These are phyloP conservation scores for Cryptosporidium andersoni DNA, from an alignment of 169 alveolate species.

Conservation along the genomic window DNA sequence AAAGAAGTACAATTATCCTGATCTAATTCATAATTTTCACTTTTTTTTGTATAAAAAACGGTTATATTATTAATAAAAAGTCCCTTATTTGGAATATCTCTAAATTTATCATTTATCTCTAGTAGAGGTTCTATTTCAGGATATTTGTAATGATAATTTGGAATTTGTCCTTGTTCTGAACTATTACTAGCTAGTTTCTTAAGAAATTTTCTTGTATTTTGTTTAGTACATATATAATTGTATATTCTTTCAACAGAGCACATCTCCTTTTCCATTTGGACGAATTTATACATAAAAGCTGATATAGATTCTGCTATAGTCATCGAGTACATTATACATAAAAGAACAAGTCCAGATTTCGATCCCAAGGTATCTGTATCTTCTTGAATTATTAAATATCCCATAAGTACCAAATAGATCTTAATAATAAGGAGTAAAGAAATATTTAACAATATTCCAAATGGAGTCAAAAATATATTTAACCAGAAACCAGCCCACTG, in stretches of 20 bases:
- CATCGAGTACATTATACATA: conserved; percentile 70
- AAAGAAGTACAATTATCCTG: background rate
- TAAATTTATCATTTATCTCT: background rate
- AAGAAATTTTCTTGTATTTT: too few species aligned
- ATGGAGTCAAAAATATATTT: conserved; percentile 46
- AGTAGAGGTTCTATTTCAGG: background rate
- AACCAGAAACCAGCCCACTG: conserved; percentile 71
- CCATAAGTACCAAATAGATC: background rate
- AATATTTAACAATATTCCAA: conserved; percentile 42
- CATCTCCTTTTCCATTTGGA: conserved; percentile 74
- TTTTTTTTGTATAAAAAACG: background rate
- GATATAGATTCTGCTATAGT: conserved; percentile 73
- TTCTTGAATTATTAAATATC: background rate
- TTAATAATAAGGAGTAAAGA: background rate
- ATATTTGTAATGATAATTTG: background rate
- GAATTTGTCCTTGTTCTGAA: background rate
- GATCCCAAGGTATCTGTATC: background rate
- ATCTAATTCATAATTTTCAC: background rate
- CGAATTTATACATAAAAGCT: conserved; percentile 63
- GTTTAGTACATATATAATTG: conserved; percentile 1
- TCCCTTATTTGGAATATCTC: background rate
- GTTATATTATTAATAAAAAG: conserved; percentile 13
- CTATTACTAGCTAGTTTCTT: background rate
- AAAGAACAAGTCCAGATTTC: conserved; percentile 6
- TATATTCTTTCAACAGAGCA: conserved; percentile 74